Evolutionary conservation across 2,329 filamentous ascomycete genomes (phyloP).

Genomic region (Emydomyces testavorans): DNA sequence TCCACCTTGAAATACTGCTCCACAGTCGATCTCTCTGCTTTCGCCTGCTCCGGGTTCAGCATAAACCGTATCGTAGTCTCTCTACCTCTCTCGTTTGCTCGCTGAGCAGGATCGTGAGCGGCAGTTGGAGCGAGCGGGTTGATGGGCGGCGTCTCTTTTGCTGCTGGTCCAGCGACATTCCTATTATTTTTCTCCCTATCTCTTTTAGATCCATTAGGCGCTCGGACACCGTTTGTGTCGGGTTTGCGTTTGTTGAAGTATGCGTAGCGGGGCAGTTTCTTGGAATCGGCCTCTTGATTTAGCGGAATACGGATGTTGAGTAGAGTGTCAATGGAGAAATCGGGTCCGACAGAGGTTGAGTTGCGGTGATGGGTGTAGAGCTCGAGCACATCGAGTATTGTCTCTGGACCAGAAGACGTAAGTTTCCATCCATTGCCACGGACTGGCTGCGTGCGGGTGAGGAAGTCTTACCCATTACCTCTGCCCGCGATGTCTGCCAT

Average conservation of each 20-base stretch:
- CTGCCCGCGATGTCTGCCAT: slow-evolving; percentile 37
- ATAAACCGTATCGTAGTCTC: slow-evolving; percentile 82
- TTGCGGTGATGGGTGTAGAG: slow-evolving; percentile 77
- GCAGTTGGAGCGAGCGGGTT: slow-evolving; percentile 37
- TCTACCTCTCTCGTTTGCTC: slow-evolving; percentile 36
- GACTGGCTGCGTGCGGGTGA: neutral
- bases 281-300: slow-evolving; percentile 64
- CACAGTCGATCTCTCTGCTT: slow-evolving; percentile 57
- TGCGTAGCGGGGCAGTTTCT: slow-evolving; percentile 52
- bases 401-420: slow-evolving; percentile 50
- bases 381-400: slow-evolving; percentile 79
- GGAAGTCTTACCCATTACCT: slow-evolving; percentile 37
- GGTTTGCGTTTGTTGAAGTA: slow-evolving; percentile 35
- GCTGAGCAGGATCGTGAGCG: slow-evolving; percentile 36
- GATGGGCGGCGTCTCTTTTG: slow-evolving; percentile 23
- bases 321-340: slow-evolving; percentile 64
- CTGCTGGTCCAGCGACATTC: slow-evolving; percentile 16
- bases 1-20: slow-evolving; percentile 60
- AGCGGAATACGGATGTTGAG: slow-evolving; percentile 77
- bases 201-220: slow-evolving; percentile 18
- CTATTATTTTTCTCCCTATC: slow-evolving; percentile 14
- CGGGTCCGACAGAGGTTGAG: slow-evolving; percentile 60
- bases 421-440: neutral
- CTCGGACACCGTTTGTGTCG: slow-evolving; percentile 15
- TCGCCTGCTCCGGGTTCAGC: slow-evolving; percentile 65